Evolutionary conservation across 2,329 filamentous ascomycete species (phyloP), one percentile per base, ranked within the genome.

Genomic region (Stachybotrys chlorohalonatus): DNA sequence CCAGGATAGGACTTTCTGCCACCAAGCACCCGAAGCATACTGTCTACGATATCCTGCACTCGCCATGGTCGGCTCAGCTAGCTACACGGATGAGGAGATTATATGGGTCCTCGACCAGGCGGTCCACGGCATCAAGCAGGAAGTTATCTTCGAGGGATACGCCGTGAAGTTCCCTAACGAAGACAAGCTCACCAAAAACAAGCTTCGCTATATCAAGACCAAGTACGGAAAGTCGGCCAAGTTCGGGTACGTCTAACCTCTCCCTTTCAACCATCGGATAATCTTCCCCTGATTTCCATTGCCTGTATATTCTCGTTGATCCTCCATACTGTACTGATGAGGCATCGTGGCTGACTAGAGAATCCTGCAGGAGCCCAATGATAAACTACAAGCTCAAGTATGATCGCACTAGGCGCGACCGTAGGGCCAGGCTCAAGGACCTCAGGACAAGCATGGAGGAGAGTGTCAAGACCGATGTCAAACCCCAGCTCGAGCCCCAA

Each of bases 161-260:
- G 47, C 60, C 11, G 49, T 57, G 7, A 54, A 52, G 6, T 73
- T 71, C 52, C 59, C 24, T 24, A 24, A 2, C 24, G 4, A 24
- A 24, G 24, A 58, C 32, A 67, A 66, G 17, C 58, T 73, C 51
- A 66, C 65, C 2, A 57, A 63, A 1, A 71, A 68, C 49, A 70
- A 74, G 57, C 62, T 75, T 9, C 66, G 69, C 9, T 74, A 75
- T 53, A 56, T 74, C 8, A 71, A 69, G 56, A 69, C 68, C 57
- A 72, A 73, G 56, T 75, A 75, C 48, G 71, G 72, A 0, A 67
- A 64, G 45, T 70, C 73, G 45, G 69, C 72, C 0, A 63, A 66
- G 7, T 73, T 68, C 54, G 67, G 68, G 73, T 74, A 64, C 54
- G 70, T n/a, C 6, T 3, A 4, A 7, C 51, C 36, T 11, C 16